A percentile compares a stretch with the other conserved stretches of the same genome.
Evolutionary conservation across 2,329 filamentous ascomycete species (phyloP).

Genomic region (Arachnopeziza araneosa): DNA sequence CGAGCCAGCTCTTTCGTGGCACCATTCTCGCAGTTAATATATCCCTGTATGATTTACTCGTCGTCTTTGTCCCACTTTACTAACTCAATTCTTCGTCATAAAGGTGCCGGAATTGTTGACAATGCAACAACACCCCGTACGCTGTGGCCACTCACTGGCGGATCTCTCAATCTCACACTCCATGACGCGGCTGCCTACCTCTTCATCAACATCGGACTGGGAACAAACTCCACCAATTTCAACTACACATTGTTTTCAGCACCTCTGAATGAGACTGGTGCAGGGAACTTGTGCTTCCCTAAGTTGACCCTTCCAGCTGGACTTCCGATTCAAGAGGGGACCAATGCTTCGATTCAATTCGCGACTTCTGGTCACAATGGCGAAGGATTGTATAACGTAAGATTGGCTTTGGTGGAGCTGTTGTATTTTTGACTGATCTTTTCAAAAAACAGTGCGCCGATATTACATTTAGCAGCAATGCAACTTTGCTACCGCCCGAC

Average conservation of each 20-base stretch:
- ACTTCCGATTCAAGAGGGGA: conserved; percentile 51
- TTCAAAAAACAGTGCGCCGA: conserved; percentile 54
- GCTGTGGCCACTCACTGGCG: conserved; percentile 41
- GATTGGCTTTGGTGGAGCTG: conserved; percentile 14
- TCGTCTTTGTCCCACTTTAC: no score
- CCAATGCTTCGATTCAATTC: conserved; percentile 62
- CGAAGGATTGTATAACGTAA: conserved; percentile 61
- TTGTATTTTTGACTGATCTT: neutral
- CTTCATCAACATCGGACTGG: conserved; percentile 48
- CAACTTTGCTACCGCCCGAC: conserved; percentile 39
- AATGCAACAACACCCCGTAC: conserved; percentile 40
- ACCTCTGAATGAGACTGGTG: conserved; percentile 53
- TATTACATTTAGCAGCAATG: conserved; percentile 55
- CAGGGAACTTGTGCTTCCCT: conserved; percentile 62
- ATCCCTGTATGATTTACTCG: conserved; percentile 26
- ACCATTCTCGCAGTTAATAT: conserved; percentile 28
- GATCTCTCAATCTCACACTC: conserved; percentile 46
- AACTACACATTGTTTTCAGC: conserved; percentile 60
- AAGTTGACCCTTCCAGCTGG: conserved; percentile 47
- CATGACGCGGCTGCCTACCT: conserved; percentile 46
- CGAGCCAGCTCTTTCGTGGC: conserved; percentile 43
- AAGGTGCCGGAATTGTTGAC: conserved; percentile 45
- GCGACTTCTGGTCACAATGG: conserved; percentile 54
- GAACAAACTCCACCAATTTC: conserved; percentile 53
- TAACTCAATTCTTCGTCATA: conserved; percentile 30